Evolutionary conservation across 208 protist genomes (phyloP), one percentile per base, ranked within the genome.

Genomic region (Wallacemonas sp.): DNA sequence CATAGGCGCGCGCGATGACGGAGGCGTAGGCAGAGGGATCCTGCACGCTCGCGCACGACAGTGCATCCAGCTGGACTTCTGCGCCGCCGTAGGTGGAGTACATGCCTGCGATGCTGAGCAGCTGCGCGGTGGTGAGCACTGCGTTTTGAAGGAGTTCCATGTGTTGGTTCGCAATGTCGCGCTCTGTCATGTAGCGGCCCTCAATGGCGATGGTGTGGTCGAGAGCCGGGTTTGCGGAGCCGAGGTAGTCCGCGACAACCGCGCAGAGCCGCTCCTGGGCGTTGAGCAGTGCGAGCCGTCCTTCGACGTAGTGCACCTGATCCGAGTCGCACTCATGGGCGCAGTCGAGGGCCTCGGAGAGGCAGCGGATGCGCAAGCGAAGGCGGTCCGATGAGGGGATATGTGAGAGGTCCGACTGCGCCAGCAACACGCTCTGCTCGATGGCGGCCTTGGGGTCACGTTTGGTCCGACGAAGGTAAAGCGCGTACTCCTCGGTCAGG

Each of bases 1-100:
- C 39, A 64, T 83, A 96, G 27, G 80, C 81, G 2, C 80, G 70
- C 24, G 74, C 72, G 48, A 94, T 69, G 67, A 81, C 88, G 12
- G 73, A 68, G 11, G 83, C 81, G 63, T 88, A 90, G 48, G 78
- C 79, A 23, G 74, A 72, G 39, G 77, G 43, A 52, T 94, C 83
- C 19, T 74, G 81, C 6, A 90, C 80, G 62, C 87, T 81, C 19
- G 72, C 73, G 34, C 65, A 73, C 9, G 66, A 61, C 33, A 94
- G 75, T 24, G 92, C 79, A 57, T 92, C 86, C 55, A 96, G 74
- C 69, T 96, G 91, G 36, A 96, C 83, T 72, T 94, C 86, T 3
- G 85, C 86, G 1, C 91, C 91, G 16, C 91, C 91, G 54, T 89
- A 91, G 4, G 68, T 68, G 30, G 67, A 60, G 70, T 93, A 96